Base-by-base conservation (phyloP, 805 yeast genomes). In the Phaffomyces antillensis region DNA sequence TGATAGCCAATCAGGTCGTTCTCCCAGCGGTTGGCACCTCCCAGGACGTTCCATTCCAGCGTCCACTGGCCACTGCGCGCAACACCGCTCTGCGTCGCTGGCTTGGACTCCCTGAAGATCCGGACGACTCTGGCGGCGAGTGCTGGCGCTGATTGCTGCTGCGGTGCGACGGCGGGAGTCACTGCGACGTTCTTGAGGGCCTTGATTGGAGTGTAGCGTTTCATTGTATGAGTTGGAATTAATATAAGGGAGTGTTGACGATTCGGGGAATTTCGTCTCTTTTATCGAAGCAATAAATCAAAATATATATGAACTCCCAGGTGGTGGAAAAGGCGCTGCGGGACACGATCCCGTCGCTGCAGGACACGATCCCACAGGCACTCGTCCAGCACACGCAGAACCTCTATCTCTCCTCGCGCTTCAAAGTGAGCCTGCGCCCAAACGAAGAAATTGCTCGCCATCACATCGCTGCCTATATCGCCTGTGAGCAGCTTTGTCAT, bases 1-100 rank as follows among this genome's bases (percentile, higher is more conserved):
- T 85, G 90, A 71, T 85, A 86, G 24, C 96, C 96, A 65, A 86
- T 86, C 61, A 86, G 71, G 62, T 85, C 91, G 65, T 86, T 86
- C 61, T 86, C 96, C 95, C 95, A 86, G 61, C 93, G 71, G 70
- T 86, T 79, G 20, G 84, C 86, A 58, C 81, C 78, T 38, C 80
- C 80, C 45, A 82, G 67, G 36, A 86, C 76, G 59, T 87, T 95
- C 91, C 93, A 86, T 65, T 86, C 95, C 45, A 86, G 60, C 57
- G 77, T 79, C 96, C 96, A 86, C 56, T 76, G 73, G 55, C 70
- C 67, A 46, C 30, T 31, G 41, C 65, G 66, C 51, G 57, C 53
- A 17, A 55, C 56, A 12, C 90, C 87, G 32, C 86, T 78, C 68
- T 86, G 96, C 16, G 90, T 86, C 34, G 95, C 95, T 15, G 87